Percentiles rank a stretch among this genome's conserved stretches.
phyloP scores from a whole-genome alignment of 1,284 basidiomycete genomes.

The Trametes hirsuta region DNA sequence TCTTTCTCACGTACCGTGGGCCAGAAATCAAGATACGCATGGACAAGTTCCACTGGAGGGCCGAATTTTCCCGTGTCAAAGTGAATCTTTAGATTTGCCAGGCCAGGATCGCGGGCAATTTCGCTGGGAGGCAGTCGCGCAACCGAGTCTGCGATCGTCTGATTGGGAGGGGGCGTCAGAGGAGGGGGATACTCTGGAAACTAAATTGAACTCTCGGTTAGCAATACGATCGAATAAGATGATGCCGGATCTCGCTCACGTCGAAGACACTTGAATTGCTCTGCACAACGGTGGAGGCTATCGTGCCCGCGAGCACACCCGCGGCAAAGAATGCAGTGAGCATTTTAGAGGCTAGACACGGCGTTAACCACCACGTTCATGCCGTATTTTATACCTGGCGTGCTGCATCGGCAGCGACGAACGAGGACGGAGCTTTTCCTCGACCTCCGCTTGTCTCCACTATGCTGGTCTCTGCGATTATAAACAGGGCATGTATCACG shows the following conservation, averaged over 20 bases:
- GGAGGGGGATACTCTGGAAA: slow-evolving; percentile 27
- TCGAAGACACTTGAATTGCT: slow-evolving; percentile 7
- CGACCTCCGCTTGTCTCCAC: background rate
- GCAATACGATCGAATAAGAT: background rate
- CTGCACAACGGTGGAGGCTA: background rate
- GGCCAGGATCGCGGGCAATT: slow-evolving; percentile 12
- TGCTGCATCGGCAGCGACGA: no score
- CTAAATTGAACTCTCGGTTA: background rate
- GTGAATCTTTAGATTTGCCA: slow-evolving; percentile 17
- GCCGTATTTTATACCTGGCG: background rate
- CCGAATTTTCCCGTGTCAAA: slow-evolving; percentile 27
- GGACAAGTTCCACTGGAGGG: slow-evolving; percentile 23
- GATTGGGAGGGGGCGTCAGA: slow-evolving; percentile 26
- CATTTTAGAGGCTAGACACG: background rate
- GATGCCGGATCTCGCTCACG: background rate
- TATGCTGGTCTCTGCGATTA: background rate
- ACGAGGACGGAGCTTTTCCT: background rate
- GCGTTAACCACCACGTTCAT: background rate
- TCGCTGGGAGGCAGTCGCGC: slow-evolving; percentile 13
- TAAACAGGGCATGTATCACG: background rate
- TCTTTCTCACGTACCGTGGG: slow-evolving; percentile 16
- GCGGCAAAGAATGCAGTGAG: background rate
- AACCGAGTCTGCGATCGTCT: slow-evolving; percentile 21
- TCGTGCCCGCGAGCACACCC: background rate
- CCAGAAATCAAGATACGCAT: slow-evolving; percentile 28